A percentile compares a stretch with the other conserved stretches of the same genome.
Evolutionary conservation across 176 grass and related monocot species (phyloP).

Genomic region (sorghum (Sorghum bicolor)): DNA sequence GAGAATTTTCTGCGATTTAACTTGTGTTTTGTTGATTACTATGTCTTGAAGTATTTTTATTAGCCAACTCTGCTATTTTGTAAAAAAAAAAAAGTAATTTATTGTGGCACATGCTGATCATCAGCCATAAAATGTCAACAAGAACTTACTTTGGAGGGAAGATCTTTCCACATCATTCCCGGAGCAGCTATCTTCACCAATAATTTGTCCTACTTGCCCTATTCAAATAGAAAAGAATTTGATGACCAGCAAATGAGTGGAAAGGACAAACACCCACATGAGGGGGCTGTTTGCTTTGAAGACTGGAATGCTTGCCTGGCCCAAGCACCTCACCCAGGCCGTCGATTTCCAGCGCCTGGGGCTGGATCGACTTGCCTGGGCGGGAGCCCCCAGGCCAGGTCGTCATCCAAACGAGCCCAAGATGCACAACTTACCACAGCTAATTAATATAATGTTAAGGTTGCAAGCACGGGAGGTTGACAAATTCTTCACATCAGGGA

Average conservation of each 20-base stretch:
- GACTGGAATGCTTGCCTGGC: no score
- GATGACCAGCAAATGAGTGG: slow-evolving; percentile 5
- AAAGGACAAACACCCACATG: slow-evolving; percentile 22
- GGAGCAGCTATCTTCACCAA: slow-evolving; percentile 32
- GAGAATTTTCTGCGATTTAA: not conserved
- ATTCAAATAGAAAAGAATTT: slow-evolving; percentile 27
- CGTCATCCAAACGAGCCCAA: no score
- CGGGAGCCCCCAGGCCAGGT: no score
- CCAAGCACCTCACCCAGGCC: no score
- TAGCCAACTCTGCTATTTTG: not conserved
- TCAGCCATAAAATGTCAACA: slow-evolving; percentile 4
- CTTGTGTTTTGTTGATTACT: not conserved
- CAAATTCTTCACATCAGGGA: slow-evolving; percentile 82
- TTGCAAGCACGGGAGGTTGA: slow-evolving; percentile 54
- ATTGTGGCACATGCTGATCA: not conserved
- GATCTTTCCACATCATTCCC: slow-evolving; percentile 25
- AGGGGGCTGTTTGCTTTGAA: no score
- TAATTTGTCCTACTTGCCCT: slow-evolving; percentile 38
- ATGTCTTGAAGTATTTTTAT: not conserved
- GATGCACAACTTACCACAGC: slow-evolving; percentile 57
- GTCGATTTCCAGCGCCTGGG: no score
- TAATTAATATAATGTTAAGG: slow-evolving; percentile 82
- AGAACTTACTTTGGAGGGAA: slow-evolving; percentile 56
- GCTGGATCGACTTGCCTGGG: no score
- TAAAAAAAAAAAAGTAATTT: not conserved